Percentiles rank a stretch among this genome's conserved stretches.
phyloP scores from a whole-genome alignment of 768 basidiomycete species.

The Naganishia antarctica region DNA sequence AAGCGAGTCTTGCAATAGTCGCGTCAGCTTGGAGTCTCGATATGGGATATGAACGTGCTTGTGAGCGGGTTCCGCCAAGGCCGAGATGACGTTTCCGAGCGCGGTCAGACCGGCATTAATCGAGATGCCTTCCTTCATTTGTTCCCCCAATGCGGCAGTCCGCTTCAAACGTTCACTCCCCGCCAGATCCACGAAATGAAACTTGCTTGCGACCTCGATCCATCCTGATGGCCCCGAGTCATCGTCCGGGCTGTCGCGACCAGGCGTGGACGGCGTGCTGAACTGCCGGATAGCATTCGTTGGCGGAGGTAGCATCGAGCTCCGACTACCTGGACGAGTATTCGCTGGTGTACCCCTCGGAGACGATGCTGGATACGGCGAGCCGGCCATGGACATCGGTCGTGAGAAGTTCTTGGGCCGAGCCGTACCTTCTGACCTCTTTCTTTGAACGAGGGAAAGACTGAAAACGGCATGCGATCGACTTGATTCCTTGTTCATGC shows the following conservation, averaged over 20 bases:
- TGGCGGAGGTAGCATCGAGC: conserved; percentile 30
- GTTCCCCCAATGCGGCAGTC: conserved; percentile 89
- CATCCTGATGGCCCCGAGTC: conserved; percentile 51
- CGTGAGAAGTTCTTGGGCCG: conserved; percentile 27
- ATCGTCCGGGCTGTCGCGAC: background rate
- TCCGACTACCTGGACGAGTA: conserved; percentile 31
- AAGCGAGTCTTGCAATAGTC: conserved; percentile 89
- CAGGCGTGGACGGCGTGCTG: conserved; percentile 10
- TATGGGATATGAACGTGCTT: conserved; percentile 92
- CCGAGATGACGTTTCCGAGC: conserved; percentile 96
- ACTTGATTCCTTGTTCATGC: conserved; percentile 98
- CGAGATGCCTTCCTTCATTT: conserved; percentile 97
- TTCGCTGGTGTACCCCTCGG: conserved; percentile 35
- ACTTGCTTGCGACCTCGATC: conserved; percentile 87
- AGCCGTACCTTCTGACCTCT: conserved; percentile 42
- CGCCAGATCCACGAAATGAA: conserved; percentile 97
- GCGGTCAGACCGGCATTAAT: conserved; percentile 96
- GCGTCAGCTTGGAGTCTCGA: conserved; percentile 95
- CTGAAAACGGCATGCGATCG: conserved; percentile 99
- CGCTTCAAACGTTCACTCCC: conserved; percentile 95
- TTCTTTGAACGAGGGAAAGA: conserved; percentile 85
- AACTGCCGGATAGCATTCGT: conserved; percentile 9
- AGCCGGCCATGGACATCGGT: conserved; percentile 39
- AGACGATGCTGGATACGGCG: conserved; percentile 27
- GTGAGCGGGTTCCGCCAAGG: conserved; percentile 86